These are phyloP conservation scores for Penicillium verrucosum DNA, from an alignment of 2,329 filamentous ascomycete species.

Conservation along the genomic window DNA sequence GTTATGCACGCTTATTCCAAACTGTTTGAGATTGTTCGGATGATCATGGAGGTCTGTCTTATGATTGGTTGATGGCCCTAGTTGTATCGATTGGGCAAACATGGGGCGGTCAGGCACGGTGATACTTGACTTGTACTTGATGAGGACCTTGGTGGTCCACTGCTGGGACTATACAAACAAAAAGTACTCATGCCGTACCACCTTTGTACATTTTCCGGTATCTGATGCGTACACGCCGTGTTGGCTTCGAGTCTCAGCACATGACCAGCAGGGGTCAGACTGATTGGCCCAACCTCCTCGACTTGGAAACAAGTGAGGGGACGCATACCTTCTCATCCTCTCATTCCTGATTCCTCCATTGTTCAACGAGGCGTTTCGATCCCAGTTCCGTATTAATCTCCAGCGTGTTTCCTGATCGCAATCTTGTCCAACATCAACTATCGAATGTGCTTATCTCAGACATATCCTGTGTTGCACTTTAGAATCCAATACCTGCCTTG, in stretches of 20 bases:
- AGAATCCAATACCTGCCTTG: constrained; percentile 1
- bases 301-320: constrained; percentile 22
- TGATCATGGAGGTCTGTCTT: not conserved
- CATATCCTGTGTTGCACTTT: not conserved
- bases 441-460: constrained; percentile 8
- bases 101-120: constrained; percentile 23
- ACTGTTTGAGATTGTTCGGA: not conserved
- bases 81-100: constrained; percentile 22
- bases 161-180: not conserved
- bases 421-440: constrained; percentile 2
- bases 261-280: constrained; percentile 7
- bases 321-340: constrained; percentile 8
- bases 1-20: not conserved
- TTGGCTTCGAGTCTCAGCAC: constrained; percentile 12
- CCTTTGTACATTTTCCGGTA: not conserved
- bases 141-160: not conserved
- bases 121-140: constrained; percentile 7
- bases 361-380: constrained; percentile 13
- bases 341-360: constrained; percentile 18
- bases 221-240: constrained; percentile 5
- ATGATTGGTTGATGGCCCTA: constrained; percentile 10
- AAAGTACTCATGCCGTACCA: not conserved
- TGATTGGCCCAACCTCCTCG: constrained; percentile 35
- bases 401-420: constrained; percentile 1
- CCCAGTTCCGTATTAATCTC: constrained; percentile 6